A percentile compares a stretch with the other conserved stretches of the same genome.
Conservation (phyloP, 2,329 filamentous ascomycete species). For the Colletotrichum somersetense region DNA sequence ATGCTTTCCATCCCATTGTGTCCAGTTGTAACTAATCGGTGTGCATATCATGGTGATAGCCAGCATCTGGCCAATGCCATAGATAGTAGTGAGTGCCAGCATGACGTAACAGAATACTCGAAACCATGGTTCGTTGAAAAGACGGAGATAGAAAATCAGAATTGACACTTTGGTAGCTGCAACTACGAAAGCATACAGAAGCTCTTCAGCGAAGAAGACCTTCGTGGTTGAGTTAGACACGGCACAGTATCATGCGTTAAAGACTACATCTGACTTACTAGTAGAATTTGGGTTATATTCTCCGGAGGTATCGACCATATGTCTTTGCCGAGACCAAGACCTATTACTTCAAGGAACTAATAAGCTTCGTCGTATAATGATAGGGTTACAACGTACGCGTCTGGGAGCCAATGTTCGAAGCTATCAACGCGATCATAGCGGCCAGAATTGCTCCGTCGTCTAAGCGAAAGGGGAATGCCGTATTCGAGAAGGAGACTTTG, state of each 20-base stretch:
- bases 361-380: neutral
- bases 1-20: slow-evolving; percentile 21
- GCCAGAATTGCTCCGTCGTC: slow-evolving; percentile 28
- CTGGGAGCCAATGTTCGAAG: slow-evolving; percentile 21
- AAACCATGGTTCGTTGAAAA: slow-evolving; percentile 27
- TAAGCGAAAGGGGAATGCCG: slow-evolving; percentile 17
- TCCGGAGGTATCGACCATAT: slow-evolving; percentile 25
- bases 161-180: slow-evolving; percentile 25
- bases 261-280: slow-evolving; percentile 3
- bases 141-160: slow-evolving; percentile 23
- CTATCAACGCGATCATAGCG: slow-evolving; percentile 1
- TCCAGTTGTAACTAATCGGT: slow-evolving; percentile 28
- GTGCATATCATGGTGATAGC: slow-evolving; percentile 6
- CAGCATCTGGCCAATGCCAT: slow-evolving; percentile 19
- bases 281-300: slow-evolving; percentile 26
- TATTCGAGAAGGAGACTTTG: slow-evolving; percentile 13
- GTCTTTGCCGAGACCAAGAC: slow-evolving; percentile 17
- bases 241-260: neutral
- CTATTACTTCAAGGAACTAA: neutral
- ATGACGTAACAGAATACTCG: slow-evolving; percentile 3
- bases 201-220: slow-evolving; percentile 29
- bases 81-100: neutral
- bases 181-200: slow-evolving; percentile 24
- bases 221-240: neutral
- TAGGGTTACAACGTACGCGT: neutral